Percentiles rank a stretch among this genome's conserved stretches.
Conservation (phyloP, 805 yeast species). For the Debaryomyces prosopidis region DNA sequence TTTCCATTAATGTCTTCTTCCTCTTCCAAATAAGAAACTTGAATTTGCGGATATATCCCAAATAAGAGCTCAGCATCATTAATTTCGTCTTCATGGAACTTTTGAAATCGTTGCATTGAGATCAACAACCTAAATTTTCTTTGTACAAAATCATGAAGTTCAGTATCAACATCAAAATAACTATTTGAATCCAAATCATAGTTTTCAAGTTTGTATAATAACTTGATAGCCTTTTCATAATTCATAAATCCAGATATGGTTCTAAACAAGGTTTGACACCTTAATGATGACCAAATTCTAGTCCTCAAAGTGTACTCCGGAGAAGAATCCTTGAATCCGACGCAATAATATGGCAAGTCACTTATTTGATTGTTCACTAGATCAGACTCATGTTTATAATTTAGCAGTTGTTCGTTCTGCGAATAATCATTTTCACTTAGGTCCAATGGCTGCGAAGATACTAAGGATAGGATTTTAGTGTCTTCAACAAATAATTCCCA, state of each 20-base stretch:
- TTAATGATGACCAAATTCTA: constrained; percentile 81
- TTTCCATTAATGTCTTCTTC: constrained; percentile 48
- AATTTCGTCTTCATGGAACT: constrained; percentile 63
- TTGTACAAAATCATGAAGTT: constrained; percentile 49
- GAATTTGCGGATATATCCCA: constrained; percentile 69
- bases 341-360: constrained; percentile 68
- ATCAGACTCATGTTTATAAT: constrained; percentile 10
- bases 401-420: constrained; percentile 3
- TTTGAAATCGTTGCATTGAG: constrained; percentile 82
- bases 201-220: constrained; percentile 67
- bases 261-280: constrained; percentile 81
- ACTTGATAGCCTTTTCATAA: constrained; percentile 69
- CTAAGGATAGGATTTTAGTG: constrained; percentile 48
- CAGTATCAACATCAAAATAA: constrained; percentile 17
- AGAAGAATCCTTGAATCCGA: constrained; percentile 70
- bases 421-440: constrained; percentile 3
- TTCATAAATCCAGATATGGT: constrained; percentile 85
- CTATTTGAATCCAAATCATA: constrained; percentile 39
- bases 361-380: constrained; percentile 44
- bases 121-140: constrained; percentile 80
- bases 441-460: constrained; percentile 7
- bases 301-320: constrained; percentile 69
- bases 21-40: constrained; percentile 55
- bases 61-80: constrained; percentile 68
- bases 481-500: constrained; percentile 83